Evolutionary conservation across 2,329 filamentous ascomycete species (phyloP).

Genomic region (Fusarium albosuccineum): DNA sequence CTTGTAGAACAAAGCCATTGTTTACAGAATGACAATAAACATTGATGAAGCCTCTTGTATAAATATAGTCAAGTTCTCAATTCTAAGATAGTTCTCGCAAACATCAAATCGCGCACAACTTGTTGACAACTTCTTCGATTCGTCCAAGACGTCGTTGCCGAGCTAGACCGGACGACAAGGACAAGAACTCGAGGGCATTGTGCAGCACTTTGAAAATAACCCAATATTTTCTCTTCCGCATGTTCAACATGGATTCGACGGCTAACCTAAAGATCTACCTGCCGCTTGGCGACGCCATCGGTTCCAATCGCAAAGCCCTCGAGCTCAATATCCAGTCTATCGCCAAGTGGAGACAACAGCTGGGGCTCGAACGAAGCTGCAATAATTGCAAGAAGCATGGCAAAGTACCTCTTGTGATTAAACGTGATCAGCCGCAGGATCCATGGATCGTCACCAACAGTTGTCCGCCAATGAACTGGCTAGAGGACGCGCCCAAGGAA

Average conservation of each 20-base stretch:
- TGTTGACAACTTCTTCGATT: conserved; percentile 10
- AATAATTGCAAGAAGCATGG: not conserved
- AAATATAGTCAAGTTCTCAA: not conserved
- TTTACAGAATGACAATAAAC: not conserved
- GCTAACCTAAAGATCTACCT: conserved; percentile 16
- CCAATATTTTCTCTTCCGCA: not conserved
- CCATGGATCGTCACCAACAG: conserved; percentile 6
- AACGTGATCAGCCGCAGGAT: not conserved
- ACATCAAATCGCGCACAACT: not conserved
- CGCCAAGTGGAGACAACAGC: conserved; percentile 14
- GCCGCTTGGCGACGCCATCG: conserved; percentile 5
- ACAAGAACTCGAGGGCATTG: not conserved
- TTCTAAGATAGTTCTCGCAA: not conserved
- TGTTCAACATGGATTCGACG: conserved; percentile 8
- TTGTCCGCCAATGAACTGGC: not conserved
- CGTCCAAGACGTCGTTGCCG: not conserved
- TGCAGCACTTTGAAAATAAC: not conserved
- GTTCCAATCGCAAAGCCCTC: conserved; percentile 2
- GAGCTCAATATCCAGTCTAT: conserved; percentile 22
- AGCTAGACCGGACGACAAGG: conserved; percentile 8
- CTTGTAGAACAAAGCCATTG: conserved; percentile 7
- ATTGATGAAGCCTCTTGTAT: not conserved
- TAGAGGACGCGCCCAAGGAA: not conserved
- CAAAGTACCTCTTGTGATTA: no score
- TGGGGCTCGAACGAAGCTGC: conserved; percentile 4